Conservation (phyloP, 257 asterid genomes). For the Ocimum tenuiflorum region DNA sequence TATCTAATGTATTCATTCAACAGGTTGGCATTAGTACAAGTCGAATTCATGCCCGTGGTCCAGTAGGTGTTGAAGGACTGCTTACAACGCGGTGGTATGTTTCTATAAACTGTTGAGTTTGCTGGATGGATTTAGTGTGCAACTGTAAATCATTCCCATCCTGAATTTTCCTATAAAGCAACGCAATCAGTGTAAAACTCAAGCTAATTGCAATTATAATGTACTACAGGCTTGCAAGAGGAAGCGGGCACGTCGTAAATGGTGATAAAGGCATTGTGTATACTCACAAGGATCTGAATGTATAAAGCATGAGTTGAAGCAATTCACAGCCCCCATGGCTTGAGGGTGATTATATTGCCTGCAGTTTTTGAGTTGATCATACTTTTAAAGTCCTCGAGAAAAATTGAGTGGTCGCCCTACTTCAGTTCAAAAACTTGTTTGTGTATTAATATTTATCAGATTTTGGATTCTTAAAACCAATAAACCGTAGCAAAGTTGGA, state of each 20-base stretch:
- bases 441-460: constrained; percentile 4
- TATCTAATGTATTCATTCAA: constrained; percentile 13
- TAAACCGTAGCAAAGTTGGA: too few relatives aligned
- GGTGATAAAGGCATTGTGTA: constrained; percentile 52
- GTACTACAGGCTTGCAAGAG: constrained; percentile 51
- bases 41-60: constrained; percentile 97
- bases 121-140: too few relatives aligned
- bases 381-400: background rate
- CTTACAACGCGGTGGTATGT: constrained; percentile 83
- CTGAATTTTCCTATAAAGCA: too few relatives aligned
- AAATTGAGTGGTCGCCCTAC: background rate
- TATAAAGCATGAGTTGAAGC: constrained; percentile 14
- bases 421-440: background rate
- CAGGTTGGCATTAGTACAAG: constrained; percentile 96
- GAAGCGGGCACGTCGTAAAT: constrained; percentile 57
- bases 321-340: background rate
- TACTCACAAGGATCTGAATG: constrained; percentile 48
- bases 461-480: too few relatives aligned
- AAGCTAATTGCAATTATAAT: too few relatives aligned
- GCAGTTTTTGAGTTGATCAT: constrained; percentile 4
- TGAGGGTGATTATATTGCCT: background rate
- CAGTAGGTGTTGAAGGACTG: constrained; percentile 94
- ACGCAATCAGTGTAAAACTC: too few relatives aligned
- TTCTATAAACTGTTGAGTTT: background rate
- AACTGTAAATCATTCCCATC: too few relatives aligned